phyloP scores from a whole-genome alignment of 2,329 filamentous ascomycete genomes.

The Microthyrium microscopicum region DNA sequence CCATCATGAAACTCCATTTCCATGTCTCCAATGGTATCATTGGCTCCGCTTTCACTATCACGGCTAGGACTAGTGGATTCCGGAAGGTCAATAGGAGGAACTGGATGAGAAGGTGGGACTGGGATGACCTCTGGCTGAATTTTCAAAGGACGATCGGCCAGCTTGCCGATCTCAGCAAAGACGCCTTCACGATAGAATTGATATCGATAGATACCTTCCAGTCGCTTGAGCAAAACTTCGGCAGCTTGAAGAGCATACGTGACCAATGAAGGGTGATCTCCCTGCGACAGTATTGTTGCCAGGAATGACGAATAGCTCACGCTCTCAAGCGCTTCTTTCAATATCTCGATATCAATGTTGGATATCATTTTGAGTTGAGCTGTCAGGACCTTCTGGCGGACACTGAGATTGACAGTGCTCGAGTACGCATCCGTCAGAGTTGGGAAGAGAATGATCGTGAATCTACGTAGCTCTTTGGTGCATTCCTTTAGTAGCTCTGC shows the following conservation, averaged over 20 bases:
- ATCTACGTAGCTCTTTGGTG: conserved; percentile 73
- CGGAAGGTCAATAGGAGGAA: not conserved
- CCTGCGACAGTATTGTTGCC: conserved; percentile 85
- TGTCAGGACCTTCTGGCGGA: conserved; percentile 84
- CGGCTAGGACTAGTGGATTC: conserved; percentile 1
- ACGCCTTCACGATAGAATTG: conserved; percentile 97
- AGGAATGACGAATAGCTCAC: conserved; percentile 94
- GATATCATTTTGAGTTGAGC: conserved; percentile 98
- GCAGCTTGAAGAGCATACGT: conserved; percentile 78
- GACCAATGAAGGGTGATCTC: conserved; percentile 78
- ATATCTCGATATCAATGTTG: conserved; percentile 70
- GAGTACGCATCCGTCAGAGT: conserved; percentile 94
- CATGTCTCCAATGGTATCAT: conserved; percentile 1
- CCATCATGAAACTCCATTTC: not conserved
- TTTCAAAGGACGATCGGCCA: conserved; percentile 39
- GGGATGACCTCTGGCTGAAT: conserved; percentile 12
- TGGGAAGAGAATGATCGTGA: conserved; percentile 82
- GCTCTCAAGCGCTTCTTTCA: conserved; percentile 68
- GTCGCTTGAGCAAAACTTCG: conserved; percentile 66
- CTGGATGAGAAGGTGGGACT: not conserved
- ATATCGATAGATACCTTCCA: conserved; percentile 81
- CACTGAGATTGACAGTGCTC: conserved; percentile 87
- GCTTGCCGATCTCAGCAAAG: conserved; percentile 72
- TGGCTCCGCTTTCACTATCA: not conserved
- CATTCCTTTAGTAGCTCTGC: conserved; percentile 69